Evolutionary conservation across 805 yeast genomes (phyloP), one percentile per base, ranked within the genome.

Genomic region (Yamadazyma nakazawae): DNA sequence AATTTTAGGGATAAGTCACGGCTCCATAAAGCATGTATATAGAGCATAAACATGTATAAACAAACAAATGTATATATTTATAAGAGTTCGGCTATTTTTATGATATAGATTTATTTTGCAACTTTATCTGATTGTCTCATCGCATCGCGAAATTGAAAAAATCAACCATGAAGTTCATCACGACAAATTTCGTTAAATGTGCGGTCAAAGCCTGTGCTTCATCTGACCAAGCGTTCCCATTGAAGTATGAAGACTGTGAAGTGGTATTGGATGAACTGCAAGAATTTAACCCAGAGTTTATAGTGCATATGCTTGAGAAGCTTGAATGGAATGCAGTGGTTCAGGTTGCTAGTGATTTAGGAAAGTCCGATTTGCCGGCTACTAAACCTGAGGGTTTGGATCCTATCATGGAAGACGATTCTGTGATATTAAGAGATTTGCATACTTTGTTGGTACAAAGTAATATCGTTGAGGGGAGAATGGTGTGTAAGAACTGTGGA

Each of bases 101-200:
- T 4, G 24, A 5, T 21, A 5, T 21, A 5, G 24, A 21, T 21
- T 21, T 28, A 12, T 5, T 28, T 28, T 28, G 32, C 32, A 28
- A 28, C 32, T 28, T 12, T 12, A 28, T 13, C n/a, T n/a, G n/a
- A n/a, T n/a, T n/a, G n/a, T 38, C 36, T 31, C 35, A 35, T 16
- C 48, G 46, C 53, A 49, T 49, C 53, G 50, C 50, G 38, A 31
- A 37, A 35, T 9, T 13, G 21, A 45, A 37, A 18, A 24, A 26
- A 5, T 34, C 16, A 14, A 35, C 32, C 42, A 92, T 92, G 99
- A 92, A 94, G 70, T 82, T 92, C 59, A 72, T 94, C 24, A 92
- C 99, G n/a, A 88, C 97, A 11, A 94, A 94, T 67, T 94, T 94
- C 67, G 96, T 94, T 52, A 89, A 85, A 63, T 94, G 99, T 67